Evolutionary conservation across 148 eudicot genomes (phyloP).

Genomic region (Persicaria maculosa): DNA sequence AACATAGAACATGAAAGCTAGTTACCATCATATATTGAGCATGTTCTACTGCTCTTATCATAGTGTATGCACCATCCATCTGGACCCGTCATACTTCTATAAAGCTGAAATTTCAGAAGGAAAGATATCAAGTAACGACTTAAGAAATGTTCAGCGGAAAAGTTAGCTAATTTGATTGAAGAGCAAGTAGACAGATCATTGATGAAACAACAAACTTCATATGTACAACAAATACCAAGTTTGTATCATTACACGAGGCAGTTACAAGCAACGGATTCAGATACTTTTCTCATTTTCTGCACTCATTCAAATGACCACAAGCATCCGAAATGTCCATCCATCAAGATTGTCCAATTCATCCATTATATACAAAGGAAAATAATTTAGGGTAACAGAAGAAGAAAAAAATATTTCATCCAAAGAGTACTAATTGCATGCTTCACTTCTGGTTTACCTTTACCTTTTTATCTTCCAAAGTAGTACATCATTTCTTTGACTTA

Average conservation of each 20-base stretch:
- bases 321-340: neutral
- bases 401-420: neutral
- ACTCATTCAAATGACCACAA: neutral
- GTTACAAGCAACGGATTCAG: neutral
- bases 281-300: neutral
- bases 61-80: constrained; percentile 95
- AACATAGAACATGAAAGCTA: neutral
- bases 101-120: constrained; percentile 40
- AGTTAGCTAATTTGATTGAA: neutral
- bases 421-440: neutral
- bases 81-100: constrained; percentile 55
- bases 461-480: too few species aligned
- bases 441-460: neutral
- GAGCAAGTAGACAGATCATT: neutral
- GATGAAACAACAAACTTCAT: neutral
- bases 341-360: neutral
- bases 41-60: constrained; percentile 61
- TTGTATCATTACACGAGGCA: neutral
- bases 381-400: neutral
- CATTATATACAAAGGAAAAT: neutral
- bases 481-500: too few species aligned
- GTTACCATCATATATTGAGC: constrained; percentile 77
- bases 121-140: neutral
- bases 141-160: neutral
- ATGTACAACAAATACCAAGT: neutral